These are phyloP conservation scores for Chalciporus piperatus DNA, from an alignment of 768 basidiomycete species.

Conservation along the genomic window DNA sequence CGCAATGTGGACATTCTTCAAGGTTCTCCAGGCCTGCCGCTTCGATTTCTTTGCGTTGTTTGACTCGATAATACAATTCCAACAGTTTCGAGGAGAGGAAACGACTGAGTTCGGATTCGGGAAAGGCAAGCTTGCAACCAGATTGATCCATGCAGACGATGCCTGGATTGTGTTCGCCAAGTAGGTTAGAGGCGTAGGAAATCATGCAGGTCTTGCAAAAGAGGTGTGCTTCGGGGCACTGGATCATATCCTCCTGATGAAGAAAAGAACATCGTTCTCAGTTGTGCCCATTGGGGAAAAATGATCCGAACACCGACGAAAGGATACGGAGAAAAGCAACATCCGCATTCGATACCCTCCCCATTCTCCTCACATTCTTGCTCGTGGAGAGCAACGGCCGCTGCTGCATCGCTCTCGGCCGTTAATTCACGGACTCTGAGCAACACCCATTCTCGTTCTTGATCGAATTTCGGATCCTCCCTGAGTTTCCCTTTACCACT, in stretches of 20 bases:
- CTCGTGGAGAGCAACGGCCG: conserved; percentile 34
- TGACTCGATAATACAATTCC: conserved; percentile 68
- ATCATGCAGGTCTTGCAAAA: conserved; percentile 78
- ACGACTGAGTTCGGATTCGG: conserved; percentile 63
- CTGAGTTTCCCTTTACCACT: conserved; percentile 42
- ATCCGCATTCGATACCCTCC: conserved; percentile 80
- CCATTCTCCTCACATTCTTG: conserved; percentile 47
- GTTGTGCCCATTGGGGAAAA: not conserved
- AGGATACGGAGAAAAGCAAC: conserved; percentile 73
- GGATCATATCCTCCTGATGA: conserved; percentile 74
- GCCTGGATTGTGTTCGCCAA: conserved; percentile 59
- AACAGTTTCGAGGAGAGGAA: conserved; percentile 67
- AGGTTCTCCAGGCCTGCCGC: conserved; percentile 74
- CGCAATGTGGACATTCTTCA: conserved; percentile 91
- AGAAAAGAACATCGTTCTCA: not conserved
- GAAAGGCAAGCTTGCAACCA: conserved; percentile 66
- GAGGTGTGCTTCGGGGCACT: conserved; percentile 86
- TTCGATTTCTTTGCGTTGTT: conserved; percentile 76
- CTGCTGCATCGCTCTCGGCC: conserved; percentile 24
- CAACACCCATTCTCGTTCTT: conserved; percentile 48
- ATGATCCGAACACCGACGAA: conserved; percentile 50
- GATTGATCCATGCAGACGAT: conserved; percentile 83
- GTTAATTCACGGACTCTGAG: conserved; percentile 31
- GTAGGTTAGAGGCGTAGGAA: conserved; percentile 61
- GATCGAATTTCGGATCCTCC: conserved; percentile 44